phyloP scores from a whole-genome alignment of 257 asterid species.

The Solanum dulcamara region DNA sequence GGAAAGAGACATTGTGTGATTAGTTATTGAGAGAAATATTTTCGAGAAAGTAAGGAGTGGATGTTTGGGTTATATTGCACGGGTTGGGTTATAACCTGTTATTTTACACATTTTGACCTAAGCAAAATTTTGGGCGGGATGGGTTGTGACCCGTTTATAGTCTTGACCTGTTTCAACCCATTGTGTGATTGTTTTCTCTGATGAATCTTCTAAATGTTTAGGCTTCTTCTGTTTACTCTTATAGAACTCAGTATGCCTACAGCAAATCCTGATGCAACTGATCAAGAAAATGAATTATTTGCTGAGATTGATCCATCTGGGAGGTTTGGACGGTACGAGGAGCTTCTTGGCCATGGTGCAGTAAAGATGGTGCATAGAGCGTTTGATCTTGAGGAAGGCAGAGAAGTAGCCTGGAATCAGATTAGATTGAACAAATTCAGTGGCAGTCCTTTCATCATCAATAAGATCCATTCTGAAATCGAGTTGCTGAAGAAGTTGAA shows the following conservation, averaged over 20 bases:
- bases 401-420: constrained; percentile 6
- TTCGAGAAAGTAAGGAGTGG: neutral
- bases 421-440: neutral
- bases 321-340: constrained; percentile 2
- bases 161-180: neutral
- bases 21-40: neutral
- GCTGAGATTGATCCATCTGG: constrained; percentile 7
- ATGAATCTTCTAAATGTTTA: neutral
- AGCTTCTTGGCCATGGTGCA: neutral
- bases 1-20: neutral
- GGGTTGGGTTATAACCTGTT: neutral
- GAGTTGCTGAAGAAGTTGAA: neutral
- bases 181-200: neutral
- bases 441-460: neutral
- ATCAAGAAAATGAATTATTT: neutral
- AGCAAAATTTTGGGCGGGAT: neutral
- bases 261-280: neutral
- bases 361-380: constrained; percentile 4
- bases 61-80: neutral
- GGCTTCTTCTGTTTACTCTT: neutral
- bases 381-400: constrained; percentile 3
- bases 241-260: neutral
- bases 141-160: neutral
- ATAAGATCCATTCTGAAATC: neutral
- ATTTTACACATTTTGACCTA: neutral